phyloP scores from a whole-genome alignment of 2,329 filamentous ascomycete genomes.

The Fonsecaea monophora region DNA sequence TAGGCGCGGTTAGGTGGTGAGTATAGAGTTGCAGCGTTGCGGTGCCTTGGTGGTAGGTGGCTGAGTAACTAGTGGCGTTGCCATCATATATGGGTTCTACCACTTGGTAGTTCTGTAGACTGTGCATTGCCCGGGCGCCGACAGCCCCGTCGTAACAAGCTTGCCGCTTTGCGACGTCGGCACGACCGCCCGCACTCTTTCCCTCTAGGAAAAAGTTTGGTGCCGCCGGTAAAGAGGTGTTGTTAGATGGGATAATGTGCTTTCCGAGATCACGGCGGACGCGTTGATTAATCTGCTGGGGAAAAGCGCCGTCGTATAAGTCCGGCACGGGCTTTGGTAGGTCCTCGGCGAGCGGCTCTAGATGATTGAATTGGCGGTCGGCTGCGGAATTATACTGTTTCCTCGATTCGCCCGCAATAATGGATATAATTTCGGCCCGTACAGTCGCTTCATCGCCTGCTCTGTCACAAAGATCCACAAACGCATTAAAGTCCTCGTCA shows the following conservation, averaged over 20 bases:
- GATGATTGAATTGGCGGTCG: slow-evolving; percentile 46
- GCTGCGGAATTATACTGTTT: slow-evolving; percentile 22
- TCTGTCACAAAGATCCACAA: not conserved
- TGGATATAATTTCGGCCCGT: slow-evolving; percentile 22
- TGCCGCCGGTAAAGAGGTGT: slow-evolving; percentile 42
- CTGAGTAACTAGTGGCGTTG: slow-evolving; percentile 50
- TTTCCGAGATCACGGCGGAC: slow-evolving; percentile 40
- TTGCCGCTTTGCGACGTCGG: slow-evolving; percentile 45
- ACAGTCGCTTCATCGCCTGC: slow-evolving; percentile 16
- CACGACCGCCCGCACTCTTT: slow-evolving; percentile 47
- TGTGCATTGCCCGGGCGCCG: slow-evolving; percentile 41
- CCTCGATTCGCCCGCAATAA: slow-evolving; percentile 14
- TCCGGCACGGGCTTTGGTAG: slow-evolving; percentile 41
- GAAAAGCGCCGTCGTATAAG: slow-evolving; percentile 43
- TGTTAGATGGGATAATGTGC: slow-evolving; percentile 44
- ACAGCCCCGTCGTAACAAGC: slow-evolving; percentile 50
- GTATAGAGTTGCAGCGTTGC: slow-evolving; percentile 50
- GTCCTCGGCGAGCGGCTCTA: slow-evolving; percentile 46
- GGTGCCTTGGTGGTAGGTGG: slow-evolving; percentile 44
- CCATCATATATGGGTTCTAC: slow-evolving; percentile 47
- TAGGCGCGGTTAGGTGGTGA: slow-evolving; percentile 48
- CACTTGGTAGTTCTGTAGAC: slow-evolving; percentile 46
- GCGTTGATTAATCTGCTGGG: slow-evolving; percentile 41
- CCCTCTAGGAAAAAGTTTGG: slow-evolving; percentile 54
- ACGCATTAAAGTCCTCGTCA: too few relatives aligned